Evolutionary conservation across 2,329 filamentous ascomycete species (phyloP).

Genomic region (Exophiala xenobiotica): DNA sequence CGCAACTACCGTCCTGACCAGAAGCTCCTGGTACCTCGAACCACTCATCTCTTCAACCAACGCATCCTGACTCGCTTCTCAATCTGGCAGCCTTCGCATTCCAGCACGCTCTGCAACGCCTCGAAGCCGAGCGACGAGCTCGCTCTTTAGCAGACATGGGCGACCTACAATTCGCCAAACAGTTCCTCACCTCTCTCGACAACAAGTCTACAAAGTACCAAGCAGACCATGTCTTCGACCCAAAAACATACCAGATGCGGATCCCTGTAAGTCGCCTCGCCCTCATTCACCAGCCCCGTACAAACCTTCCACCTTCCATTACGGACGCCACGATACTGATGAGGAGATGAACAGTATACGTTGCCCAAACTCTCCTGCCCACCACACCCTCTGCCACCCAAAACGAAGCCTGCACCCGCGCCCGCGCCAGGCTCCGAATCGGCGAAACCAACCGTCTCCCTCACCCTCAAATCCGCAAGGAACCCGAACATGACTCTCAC

Average conservation of each 20-base stretch:
- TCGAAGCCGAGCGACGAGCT: slow-evolving; percentile 45
- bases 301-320: too few species aligned
- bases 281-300: not conserved
- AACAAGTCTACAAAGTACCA: slow-evolving; percentile 75
- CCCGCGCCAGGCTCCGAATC: slow-evolving; percentile 28
- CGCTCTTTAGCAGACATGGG: slow-evolving; percentile 59
- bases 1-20: not conserved
- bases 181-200: slow-evolving; percentile 78
- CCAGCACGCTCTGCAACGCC: slow-evolving; percentile 46
- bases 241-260: slow-evolving; percentile 71
- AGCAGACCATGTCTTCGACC: slow-evolving; percentile 87
- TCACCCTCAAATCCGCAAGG: slow-evolving; percentile 73
- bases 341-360: slow-evolving; percentile 41
- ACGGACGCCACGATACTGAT: not conserved
- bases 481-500: slow-evolving; percentile 69
- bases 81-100: slow-evolving; percentile 33
- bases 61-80: not conserved
- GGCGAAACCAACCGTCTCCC: slow-evolving; percentile 39
- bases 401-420: slow-evolving; percentile 35
- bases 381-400: slow-evolving; percentile 45
- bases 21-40: not conserved
- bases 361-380: slow-evolving; percentile 46
- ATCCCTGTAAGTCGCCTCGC: slow-evolving; percentile 64
- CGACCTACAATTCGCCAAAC: slow-evolving; percentile 81
- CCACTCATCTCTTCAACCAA: too few species aligned